These are phyloP conservation scores for Phytophthora crassamura DNA, from an alignment of 352 stramenopile species.

Conservation along the genomic window DNA sequence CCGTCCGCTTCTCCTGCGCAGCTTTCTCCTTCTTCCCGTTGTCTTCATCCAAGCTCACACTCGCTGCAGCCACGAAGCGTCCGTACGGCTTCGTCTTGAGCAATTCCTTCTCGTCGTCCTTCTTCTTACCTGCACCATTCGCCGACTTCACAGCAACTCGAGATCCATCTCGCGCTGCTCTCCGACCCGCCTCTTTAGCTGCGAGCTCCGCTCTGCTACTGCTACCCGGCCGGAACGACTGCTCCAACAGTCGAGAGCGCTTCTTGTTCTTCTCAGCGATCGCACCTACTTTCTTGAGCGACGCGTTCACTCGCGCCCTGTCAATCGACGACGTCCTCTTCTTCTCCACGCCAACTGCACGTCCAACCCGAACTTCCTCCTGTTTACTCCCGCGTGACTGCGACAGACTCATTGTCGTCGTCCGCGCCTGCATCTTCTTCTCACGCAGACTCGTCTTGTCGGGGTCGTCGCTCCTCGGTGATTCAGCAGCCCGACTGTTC, in stretches of 20 bases:
- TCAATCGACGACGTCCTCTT: constrained; percentile 9
- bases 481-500: constrained; percentile 4
- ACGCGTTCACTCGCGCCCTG: constrained; percentile 6
- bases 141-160: constrained; percentile 2
- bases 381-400: constrained; percentile 21
- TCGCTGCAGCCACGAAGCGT: constrained; percentile 38
- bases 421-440: background rate
- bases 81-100: constrained; percentile 51
- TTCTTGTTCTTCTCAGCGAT: constrained; percentile 48
- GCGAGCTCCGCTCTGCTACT: constrained; percentile 20
- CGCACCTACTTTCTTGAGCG: constrained; percentile 16
- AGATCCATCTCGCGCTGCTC: background rate
- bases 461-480: constrained; percentile 21
- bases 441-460: constrained; percentile 16
- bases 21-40: background rate
- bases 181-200: constrained; percentile 17
- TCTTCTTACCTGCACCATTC: background rate
- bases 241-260: constrained; percentile 31
- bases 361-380: constrained; percentile 32
- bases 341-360: constrained; percentile 6
- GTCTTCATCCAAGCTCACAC: constrained; percentile 16
- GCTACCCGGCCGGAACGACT: constrained; percentile 20
- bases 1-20: constrained; percentile 9
- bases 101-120: constrained; percentile 24
- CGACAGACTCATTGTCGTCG: background rate